Evolutionary conservation across 768 basidiomycete genomes (phyloP), one percentile per base, ranked within the genome.

Genomic region (Exsudoporus frostii): DNA sequence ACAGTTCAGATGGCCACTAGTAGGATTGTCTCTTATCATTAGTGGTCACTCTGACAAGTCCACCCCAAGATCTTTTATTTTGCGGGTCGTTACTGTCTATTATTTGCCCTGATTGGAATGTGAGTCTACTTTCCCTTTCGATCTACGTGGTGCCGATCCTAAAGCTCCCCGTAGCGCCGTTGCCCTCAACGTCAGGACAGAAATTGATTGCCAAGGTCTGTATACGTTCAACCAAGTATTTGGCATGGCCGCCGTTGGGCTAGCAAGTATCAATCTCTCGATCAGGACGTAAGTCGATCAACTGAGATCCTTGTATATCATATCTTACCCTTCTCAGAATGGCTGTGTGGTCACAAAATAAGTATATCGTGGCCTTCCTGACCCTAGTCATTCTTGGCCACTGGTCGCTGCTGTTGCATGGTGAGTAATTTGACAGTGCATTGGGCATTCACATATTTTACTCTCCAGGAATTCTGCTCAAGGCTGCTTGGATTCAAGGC

Each of bases 91-190:
- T 88, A 88, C 64, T 79, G 74, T 60, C 68, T 88, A 34, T 68
- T 88, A 7, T 75, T 86, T 56, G 82, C 86, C 3, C 68, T 88
- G 54, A 74, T 86, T 50, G 86, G 86, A 62, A 85, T 88, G 86
- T 87, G 59, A 62, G 85, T 71, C 13, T 20, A 5, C 29, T 48
- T 33, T 37, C 30, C 17, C 47, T 32, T n/a, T 45, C 14, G 6
- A 29, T 37, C 19, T 43, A 6, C 9, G 11, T 20, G 22, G 17
- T 19, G 7, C 46, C n/a, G 14, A 54, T n/a, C 49, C 25, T 54
- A 42, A 45, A 33, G 25, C 40, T 39, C 29, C 25, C 11, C 32
- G 11, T 50, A 86, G 85, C 54, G 68, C 80, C 17, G 72, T 85
- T 41, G 78, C 83, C 1, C 67, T 85, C 56, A 82, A 86, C 55